Percentiles rank a stretch among this genome's conserved stretches.
Conservation (phyloP, 768 basidiomycete genomes). For the Terana coerulea region DNA sequence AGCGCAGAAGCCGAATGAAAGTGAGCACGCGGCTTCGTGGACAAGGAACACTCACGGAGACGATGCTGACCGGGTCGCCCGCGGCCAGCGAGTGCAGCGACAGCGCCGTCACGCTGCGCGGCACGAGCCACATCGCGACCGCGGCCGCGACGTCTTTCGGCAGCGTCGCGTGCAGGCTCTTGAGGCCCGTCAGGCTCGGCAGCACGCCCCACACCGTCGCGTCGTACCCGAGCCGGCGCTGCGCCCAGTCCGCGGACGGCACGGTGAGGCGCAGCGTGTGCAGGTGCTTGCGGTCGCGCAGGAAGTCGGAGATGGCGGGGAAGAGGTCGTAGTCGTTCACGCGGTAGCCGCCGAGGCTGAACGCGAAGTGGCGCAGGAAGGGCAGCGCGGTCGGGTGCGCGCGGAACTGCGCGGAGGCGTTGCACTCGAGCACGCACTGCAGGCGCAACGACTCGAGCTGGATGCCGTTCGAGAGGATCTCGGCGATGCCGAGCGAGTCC, state of each 20-base stretch:
- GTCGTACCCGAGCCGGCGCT: conserved; percentile 59
- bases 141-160: conserved; percentile 60
- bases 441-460: conserved; percentile 63
- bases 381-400: conserved; percentile 40
- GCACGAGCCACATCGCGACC: conserved; percentile 66
- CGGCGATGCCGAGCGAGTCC: conserved; percentile 48
- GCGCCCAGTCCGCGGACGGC: conserved; percentile 35
- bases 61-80: conserved; percentile 24
- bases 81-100: conserved; percentile 24
- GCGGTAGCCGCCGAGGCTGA: conserved; percentile 30
- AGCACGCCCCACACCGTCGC: conserved; percentile 70
- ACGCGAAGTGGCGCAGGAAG: conserved; percentile 62
- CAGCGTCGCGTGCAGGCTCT: conserved; percentile 56
- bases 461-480: conserved; percentile 56
- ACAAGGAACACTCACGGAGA: conserved; percentile 20
- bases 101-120: conserved; percentile 31
- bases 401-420: conserved; percentile 46
- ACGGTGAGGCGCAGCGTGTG: conserved; percentile 45
- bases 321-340: conserved; percentile 58
- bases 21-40: neutral
- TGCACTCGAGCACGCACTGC: conserved; percentile 49
- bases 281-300: conserved; percentile 51
- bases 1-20: neutral
- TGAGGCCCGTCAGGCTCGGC: conserved; percentile 49
- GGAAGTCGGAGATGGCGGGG: conserved; percentile 63